Evolutionary conservation across 1,139 yeast species (phyloP).

Genomic region (Geotrichum carabidarum): DNA sequence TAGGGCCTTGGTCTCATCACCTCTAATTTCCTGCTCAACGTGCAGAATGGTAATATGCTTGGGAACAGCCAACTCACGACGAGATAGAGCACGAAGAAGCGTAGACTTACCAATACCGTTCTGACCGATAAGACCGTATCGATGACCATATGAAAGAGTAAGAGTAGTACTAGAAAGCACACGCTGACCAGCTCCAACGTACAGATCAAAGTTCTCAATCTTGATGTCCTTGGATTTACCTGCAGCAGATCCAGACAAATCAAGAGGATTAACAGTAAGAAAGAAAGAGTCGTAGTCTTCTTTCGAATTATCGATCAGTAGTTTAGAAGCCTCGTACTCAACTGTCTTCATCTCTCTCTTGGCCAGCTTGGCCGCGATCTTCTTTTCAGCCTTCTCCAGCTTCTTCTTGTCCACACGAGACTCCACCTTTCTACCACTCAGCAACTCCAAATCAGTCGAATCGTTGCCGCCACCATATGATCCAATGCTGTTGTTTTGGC

Average conservation of each 20-base stretch:
- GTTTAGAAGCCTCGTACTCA: slow-evolving; percentile 86
- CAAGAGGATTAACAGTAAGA: slow-evolving; percentile 90
- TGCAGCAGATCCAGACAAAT: slow-evolving; percentile 72
- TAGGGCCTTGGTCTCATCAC: slow-evolving; percentile 84
- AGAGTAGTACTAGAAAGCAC: slow-evolving; percentile 83
- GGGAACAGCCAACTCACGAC: slow-evolving; percentile 90
- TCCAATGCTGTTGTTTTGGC: slow-evolving; percentile 30
- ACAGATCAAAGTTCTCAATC: slow-evolving; percentile 84
- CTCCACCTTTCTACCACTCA: slow-evolving; percentile 86
- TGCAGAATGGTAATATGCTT: slow-evolving; percentile 91
- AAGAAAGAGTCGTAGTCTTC: slow-evolving; percentile 91
- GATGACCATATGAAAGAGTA: slow-evolving; percentile 82
- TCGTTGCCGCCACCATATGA: slow-evolving; percentile 47
- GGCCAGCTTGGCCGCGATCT: slow-evolving; percentile 93
- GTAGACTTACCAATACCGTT: slow-evolving; percentile 99
- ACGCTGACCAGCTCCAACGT: slow-evolving; percentile 93
- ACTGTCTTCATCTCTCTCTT: slow-evolving; percentile 59
- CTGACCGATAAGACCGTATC: slow-evolving; percentile 97
- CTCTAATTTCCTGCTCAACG: slow-evolving; percentile 94
- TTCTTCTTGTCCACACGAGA: slow-evolving; percentile 93
- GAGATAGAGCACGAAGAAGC: slow-evolving; percentile 76
- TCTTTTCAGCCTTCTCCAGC: slow-evolving; percentile 92
- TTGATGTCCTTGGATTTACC: slow-evolving; percentile 95
- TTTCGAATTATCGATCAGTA: slow-evolving; percentile 56
- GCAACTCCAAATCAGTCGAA: slow-evolving; percentile 72